Percentiles rank a stretch among this genome's conserved stretches.
Evolutionary conservation across 768 basidiomycete genomes (phyloP).

Genomic region (Leccinum incarnatum): DNA sequence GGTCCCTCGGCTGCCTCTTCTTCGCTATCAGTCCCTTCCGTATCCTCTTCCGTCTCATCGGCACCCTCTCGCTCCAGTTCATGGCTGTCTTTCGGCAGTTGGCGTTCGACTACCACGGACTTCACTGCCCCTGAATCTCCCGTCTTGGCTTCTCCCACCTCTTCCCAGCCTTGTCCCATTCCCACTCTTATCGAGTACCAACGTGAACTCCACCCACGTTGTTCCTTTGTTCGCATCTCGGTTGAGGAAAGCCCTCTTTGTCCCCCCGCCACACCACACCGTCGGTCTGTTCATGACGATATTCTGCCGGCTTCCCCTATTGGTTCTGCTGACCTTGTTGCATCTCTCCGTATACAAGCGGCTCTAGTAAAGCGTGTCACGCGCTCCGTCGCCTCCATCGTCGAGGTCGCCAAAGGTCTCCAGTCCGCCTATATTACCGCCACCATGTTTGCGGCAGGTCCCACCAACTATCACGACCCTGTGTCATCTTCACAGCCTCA

Average conservation of each 20-base stretch:
- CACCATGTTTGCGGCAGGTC: constrained; percentile 45
- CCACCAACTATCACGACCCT: constrained; percentile 20
- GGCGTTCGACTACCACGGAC: constrained; percentile 38
- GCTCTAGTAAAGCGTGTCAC: constrained; percentile 29
- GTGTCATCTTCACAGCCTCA: constrained; percentile 19
- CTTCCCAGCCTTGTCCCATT: constrained; percentile 25
- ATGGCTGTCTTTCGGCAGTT: constrained; percentile 44
- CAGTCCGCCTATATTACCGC: constrained; percentile 58
- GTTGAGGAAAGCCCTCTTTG: constrained; percentile 39
- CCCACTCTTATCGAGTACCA: constrained; percentile 26
- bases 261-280: constrained; percentile 4
- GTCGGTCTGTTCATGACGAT: constrained; percentile 13
- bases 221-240: constrained; percentile 34
- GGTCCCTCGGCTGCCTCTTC: constrained; percentile 22
- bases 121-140: constrained; percentile 34
- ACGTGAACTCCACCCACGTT: constrained; percentile 38
- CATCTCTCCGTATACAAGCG: constrained; percentile 8
- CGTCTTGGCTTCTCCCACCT: constrained; percentile 30
- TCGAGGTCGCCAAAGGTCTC: constrained; percentile 54
- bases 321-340: neutral
- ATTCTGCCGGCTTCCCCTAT: constrained; percentile 13
- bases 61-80: constrained; percentile 36
- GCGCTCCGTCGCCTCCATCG: constrained; percentile 40
- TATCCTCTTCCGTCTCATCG: constrained; percentile 27
- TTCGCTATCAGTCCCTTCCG: constrained; percentile 14